These are phyloP conservation scores for Phaeoacremonium minimum DNA, from an alignment of 2,329 filamentous ascomycete genomes.

Conservation along the genomic window DNA sequence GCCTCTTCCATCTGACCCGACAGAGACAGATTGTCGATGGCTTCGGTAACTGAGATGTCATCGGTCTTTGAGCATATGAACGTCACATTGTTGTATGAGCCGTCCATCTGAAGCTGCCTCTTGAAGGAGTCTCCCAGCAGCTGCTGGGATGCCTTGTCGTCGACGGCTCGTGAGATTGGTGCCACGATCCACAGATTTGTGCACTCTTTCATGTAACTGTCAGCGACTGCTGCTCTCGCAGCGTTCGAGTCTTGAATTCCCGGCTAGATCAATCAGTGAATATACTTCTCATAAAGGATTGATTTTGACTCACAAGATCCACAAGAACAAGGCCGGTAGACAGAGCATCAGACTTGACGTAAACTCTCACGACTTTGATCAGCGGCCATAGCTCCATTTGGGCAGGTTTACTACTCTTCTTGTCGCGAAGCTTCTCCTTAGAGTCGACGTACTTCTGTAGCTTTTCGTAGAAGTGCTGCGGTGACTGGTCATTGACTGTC, in stretches of 20 bases:
- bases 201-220: constrained; percentile 56
- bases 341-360: constrained; percentile 24
- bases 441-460: constrained; percentile 51
- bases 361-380: constrained; percentile 44
- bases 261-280: constrained; percentile 25
- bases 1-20: background rate
- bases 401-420: constrained; percentile 15
- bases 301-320: constrained; percentile 41
- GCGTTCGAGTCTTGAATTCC: constrained; percentile 57
- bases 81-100: constrained; percentile 45
- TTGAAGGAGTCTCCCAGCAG: constrained; percentile 54
- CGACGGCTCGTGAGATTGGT: constrained; percentile 55
- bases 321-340: constrained; percentile 29
- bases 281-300: no score
- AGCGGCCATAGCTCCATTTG: constrained; percentile 39
- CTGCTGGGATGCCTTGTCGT: constrained; percentile 53
- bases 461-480: constrained; percentile 35
- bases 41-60: constrained; percentile 37
- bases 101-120: constrained; percentile 55
- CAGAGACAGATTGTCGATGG: background rate
- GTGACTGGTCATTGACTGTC: constrained; percentile 27
- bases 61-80: constrained; percentile 63
- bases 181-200: constrained; percentile 59
- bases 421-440: constrained; percentile 37
- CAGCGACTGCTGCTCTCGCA: constrained; percentile 52